phyloP scores from a whole-genome alignment of 176 grass and related monocot species.

The Eremochloa ophiuroides region DNA sequence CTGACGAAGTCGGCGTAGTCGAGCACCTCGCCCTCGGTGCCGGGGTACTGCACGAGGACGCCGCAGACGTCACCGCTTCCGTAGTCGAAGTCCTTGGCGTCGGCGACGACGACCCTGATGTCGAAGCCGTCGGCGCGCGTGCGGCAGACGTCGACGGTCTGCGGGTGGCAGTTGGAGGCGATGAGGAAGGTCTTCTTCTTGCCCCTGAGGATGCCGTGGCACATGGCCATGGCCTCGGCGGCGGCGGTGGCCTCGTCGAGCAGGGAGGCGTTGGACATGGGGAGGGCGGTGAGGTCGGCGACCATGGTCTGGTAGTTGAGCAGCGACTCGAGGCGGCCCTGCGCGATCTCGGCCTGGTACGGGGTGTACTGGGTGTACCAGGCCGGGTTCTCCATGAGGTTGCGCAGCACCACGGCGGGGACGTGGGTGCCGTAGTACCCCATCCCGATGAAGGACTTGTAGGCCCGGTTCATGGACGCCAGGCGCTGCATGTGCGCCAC shows the following conservation, averaged over 20 bases:
- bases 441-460: conserved; percentile 98
- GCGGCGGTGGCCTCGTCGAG: conserved; percentile 99
- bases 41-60: conserved; percentile 88
- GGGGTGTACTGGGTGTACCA: conserved; percentile 99
- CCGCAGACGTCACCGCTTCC: conserved; percentile 81
- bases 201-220: conserved; percentile 68
- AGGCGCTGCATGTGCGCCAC: conserved; percentile 76
- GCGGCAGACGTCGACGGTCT: conserved; percentile 88
- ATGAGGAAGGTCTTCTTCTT: conserved; percentile 93
- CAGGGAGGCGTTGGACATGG: conserved; percentile 96
- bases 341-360: conserved; percentile 99
- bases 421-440: conserved; percentile 93
- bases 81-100: conserved; percentile 84
- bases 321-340: conserved; percentile 93
- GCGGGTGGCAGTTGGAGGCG: conserved; percentile 90
- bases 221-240: conserved; percentile 99
- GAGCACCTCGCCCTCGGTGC: conserved; percentile 86
- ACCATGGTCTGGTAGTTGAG: conserved; percentile 98
- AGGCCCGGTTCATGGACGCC: conserved; percentile 69
- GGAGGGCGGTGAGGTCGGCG: conserved; percentile 84
- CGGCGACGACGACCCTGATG: conserved; percentile 67
- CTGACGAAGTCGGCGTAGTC: conserved; percentile 83
- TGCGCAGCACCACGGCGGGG: conserved; percentile 73
- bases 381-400: conserved; percentile 97
- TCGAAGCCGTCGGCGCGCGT: conserved; percentile 79